A percentile compares a stretch with the other conserved stretches of the same genome.
phyloP scores from a whole-genome alignment of 1,284 basidiomycete genomes.

The Cystobasidium sp. region DNA sequence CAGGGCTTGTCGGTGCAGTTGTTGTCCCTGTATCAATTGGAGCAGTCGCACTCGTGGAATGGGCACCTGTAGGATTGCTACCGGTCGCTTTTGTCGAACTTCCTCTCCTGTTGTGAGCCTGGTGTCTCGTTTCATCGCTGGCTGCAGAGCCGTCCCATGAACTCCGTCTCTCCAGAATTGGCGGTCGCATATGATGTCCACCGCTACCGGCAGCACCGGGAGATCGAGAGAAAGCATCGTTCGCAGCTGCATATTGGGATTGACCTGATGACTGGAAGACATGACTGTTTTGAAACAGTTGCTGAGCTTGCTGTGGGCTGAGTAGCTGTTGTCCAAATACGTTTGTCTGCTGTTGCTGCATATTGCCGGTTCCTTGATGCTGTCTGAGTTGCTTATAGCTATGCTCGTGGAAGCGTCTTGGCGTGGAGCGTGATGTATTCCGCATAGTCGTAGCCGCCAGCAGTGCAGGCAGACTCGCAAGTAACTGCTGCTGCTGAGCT shows the following conservation, averaged over 20 bases:
- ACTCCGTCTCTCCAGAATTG: conserved; percentile 28
- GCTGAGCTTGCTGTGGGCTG: conserved; percentile 13
- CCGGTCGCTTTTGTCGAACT: not conserved
- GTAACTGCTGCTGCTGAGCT: conserved; percentile 33
- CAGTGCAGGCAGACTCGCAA: conserved; percentile 26
- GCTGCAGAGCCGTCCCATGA: conserved; percentile 37
- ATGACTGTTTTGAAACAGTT: not conserved
- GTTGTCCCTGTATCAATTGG: conserved; percentile 8
- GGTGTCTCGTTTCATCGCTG: conserved; percentile 13
- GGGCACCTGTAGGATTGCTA: too few species aligned
- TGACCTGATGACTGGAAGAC: not conserved
- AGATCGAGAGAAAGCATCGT: not conserved
- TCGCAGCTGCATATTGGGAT: not conserved
- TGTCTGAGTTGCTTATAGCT: conserved; percentile 6
- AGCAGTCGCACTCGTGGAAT: not conserved
- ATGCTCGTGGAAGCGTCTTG: conserved; percentile 20
- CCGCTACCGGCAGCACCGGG: not conserved
- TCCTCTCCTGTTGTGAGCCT: not conserved
- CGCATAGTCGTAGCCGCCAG: conserved; percentile 19
- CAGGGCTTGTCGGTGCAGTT: conserved; percentile 34
- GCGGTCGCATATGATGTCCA: not conserved
- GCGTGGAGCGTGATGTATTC: not conserved
- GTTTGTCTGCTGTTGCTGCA: conserved; percentile 17
- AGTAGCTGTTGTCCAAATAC: conserved; percentile 8
- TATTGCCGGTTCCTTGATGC: not conserved